Evolutionary conservation across 352 stramenopile genomes (phyloP), one percentile per base, ranked within the genome.

Genomic region (Phytophthora syringae): DNA sequence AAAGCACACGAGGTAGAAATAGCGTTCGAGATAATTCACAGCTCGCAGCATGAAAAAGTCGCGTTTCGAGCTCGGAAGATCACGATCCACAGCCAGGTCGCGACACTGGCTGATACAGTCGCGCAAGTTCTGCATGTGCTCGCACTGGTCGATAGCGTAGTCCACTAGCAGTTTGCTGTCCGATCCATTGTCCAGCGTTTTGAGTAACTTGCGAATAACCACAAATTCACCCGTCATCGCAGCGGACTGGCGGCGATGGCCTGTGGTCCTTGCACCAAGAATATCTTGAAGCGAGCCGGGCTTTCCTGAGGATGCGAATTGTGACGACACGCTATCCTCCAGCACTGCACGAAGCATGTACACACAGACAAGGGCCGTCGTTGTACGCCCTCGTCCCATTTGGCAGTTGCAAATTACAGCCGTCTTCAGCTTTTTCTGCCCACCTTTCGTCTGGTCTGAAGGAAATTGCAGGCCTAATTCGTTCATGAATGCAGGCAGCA

Each of bases 1-100:
- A 25, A 97, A 97, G 71, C 86, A 95, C 40, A 97, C 78, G 21
- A 97, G 79, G 61, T 97, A 95, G 48, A 96, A 96, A 70, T 95
- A 97, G 16, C 89, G 75, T 56, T 95, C 86, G 9, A 96, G 74
- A 69, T 97, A 97, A 63, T 97, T 95, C 40, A 97, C 88, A 10
- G 84, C 82, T 18, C 89, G 81, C 27, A 88, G 68, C 86, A 95
- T 94, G 70, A 90, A 93, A 56, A 81, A 86, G 47, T 95, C 85
- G 21, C 88, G 84, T 66, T 94, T 93, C 24, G 74, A 30, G 30
- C 58, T 83, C 12, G 78, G 64, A 6, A 95, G 65, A 55, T 91
- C 84, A 15, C 79, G 73, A 63, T 95, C 87, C 39, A 89, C 79
- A 1, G 87, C 85, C 22, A 94, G 57, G 40, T 95, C 85, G 7